These are phyloP conservation scores for Mycosarcoma maydis DNA, from an alignment of 1,284 basidiomycete species.

Conservation along the genomic window DNA sequence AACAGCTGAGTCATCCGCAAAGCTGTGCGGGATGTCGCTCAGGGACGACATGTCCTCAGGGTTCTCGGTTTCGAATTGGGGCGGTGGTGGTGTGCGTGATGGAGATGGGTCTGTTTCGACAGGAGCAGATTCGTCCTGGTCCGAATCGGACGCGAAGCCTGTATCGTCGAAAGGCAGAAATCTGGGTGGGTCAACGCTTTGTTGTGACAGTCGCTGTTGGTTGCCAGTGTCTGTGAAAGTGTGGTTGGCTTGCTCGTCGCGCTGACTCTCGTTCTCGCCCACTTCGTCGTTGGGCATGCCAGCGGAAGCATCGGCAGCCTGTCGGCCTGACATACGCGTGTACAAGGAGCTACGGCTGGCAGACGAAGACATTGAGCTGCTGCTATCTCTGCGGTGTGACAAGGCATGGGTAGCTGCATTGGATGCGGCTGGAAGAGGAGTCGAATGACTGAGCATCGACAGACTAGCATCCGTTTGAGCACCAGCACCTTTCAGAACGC, in stretches of 20 bases:
- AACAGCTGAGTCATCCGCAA: constrained; percentile 8
- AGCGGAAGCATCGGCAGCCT: not conserved
- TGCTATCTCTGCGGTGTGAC: constrained; percentile 14
- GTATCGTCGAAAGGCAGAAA: constrained; percentile 18
- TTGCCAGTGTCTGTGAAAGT: not conserved
- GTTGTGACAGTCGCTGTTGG: too few species aligned
- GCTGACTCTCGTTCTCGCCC: constrained; percentile 6
- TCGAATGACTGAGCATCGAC: constrained; percentile 19
- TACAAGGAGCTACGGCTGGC: constrained; percentile 20
- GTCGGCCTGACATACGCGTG: constrained; percentile 25
- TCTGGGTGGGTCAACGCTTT: too few species aligned
- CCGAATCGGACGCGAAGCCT: constrained; percentile 32
- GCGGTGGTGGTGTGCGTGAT: not conserved
- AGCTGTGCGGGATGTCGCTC: constrained; percentile 27
- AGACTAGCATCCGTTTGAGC: constrained; percentile 5
- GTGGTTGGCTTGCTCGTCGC: not conserved
- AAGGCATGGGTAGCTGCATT: not conserved
- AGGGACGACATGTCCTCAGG: constrained; percentile 11
- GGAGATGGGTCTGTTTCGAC: not conserved
- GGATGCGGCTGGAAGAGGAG: constrained; percentile 11
- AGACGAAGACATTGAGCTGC: constrained; percentile 1
- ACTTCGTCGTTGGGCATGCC: not conserved
- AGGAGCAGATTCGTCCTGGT: constrained; percentile 11
- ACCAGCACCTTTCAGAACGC: not conserved
- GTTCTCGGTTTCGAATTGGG: not conserved